Evolutionary conservation across 805 yeast species (phyloP).

Genomic region (Pichia membranifaciens): DNA sequence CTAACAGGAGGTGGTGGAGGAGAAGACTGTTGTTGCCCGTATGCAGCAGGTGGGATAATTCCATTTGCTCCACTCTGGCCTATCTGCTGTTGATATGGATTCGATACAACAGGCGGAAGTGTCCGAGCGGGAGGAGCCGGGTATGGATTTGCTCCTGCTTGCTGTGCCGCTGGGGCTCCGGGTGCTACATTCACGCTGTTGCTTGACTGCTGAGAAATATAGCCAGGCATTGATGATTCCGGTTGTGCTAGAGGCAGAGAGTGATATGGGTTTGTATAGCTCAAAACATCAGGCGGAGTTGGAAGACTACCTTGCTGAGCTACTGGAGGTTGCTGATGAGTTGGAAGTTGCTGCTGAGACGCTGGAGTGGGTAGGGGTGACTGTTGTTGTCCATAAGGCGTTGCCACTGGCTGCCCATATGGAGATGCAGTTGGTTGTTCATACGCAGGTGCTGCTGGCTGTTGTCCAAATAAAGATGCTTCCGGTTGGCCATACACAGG

Average conservation of each 20-base stretch:
- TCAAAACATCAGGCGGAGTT: slow-evolving; percentile 6
- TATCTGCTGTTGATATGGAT: too few species aligned
- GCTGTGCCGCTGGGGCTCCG: neutral
- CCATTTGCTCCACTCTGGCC: too few species aligned
- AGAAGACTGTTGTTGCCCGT: neutral
- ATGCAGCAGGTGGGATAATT: too few species aligned
- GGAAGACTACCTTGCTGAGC: neutral
- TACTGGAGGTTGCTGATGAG: neutral
- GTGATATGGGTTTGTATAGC: slow-evolving; percentile 7
- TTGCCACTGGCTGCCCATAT: neutral
- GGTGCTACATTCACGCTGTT: too few species aligned
- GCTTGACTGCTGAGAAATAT: too few species aligned
- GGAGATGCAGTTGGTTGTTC: slow-evolving; percentile 10
- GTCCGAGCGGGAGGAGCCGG: neutral
- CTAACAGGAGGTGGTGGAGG: neutral
- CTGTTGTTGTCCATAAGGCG: too few species aligned
- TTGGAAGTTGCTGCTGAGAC: neutral
- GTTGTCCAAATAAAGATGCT: slow-evolving; percentile 2
- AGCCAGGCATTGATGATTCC: neutral
- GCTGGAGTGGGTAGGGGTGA: slow-evolving; percentile 2
- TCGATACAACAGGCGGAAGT: neutral
- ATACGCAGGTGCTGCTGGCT: slow-evolving; percentile 2
- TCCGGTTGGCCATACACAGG: slow-evolving; percentile 10
- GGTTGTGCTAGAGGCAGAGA: neutral
- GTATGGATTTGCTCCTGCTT: neutral